phyloP scores from a whole-genome alignment of 1,284 basidiomycete species.

The Rhodotorula sp. region DNA sequence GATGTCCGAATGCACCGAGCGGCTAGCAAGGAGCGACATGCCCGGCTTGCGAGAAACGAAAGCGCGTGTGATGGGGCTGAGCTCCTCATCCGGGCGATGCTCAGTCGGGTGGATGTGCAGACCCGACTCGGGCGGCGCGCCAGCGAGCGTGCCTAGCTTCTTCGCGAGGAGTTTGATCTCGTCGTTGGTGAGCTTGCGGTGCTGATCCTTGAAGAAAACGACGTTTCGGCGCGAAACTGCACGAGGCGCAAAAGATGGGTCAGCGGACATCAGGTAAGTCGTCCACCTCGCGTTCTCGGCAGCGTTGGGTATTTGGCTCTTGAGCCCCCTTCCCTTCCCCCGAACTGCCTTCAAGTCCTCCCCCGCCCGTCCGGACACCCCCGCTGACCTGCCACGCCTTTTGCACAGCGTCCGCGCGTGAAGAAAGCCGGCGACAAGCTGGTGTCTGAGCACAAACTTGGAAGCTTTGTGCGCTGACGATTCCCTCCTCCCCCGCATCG shows the following conservation, averaged over 20 bases:
- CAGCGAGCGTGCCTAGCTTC: constrained; percentile 33
- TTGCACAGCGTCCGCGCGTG: no score
- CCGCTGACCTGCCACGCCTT: no score
- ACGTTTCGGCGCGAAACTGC: constrained; percentile 32
- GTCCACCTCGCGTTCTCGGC: no score
- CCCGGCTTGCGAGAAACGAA: neutral
- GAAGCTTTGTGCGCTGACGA: no score
- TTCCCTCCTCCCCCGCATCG: no score
- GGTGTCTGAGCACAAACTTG: no score
- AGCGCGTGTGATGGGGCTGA: constrained; percentile 7
- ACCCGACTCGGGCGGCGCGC: neutral
- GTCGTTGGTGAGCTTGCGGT: constrained; percentile 1
- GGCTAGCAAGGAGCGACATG: neutral
- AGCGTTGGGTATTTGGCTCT: no score
- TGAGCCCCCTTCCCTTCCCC: no score
- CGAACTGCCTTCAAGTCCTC: no score
- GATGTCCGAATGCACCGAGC: constrained; percentile 12
- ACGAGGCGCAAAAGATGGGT: neutral
- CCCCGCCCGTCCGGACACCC: no score
- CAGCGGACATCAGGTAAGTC: no score
- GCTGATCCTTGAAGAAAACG: constrained; percentile 43
- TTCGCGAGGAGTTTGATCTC: constrained; percentile 35
- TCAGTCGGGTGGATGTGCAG: constrained; percentile 46
- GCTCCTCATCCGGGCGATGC: constrained; percentile 1
- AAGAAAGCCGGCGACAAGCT: no score